Percentiles rank a stretch among this genome's conserved stretches.
Evolutionary conservation across 495 filamentous ascomycete genomes (phyloP).

Genomic region (Viridothelium virens): DNA sequence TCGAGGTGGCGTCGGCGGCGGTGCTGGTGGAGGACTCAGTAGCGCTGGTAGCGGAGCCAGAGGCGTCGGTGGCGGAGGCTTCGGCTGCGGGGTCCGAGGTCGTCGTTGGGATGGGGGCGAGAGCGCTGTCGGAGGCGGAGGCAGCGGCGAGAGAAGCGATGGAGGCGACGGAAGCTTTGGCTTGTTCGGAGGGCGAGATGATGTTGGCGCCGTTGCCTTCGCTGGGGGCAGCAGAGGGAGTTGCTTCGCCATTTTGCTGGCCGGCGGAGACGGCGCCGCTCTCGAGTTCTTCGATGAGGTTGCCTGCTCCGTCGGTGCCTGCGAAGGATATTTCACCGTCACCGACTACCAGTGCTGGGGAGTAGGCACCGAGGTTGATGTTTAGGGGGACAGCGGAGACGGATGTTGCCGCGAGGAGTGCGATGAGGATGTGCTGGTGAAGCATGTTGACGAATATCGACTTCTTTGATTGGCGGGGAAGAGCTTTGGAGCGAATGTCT

Average conservation of each 20-base stretch:
- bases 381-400: slow-evolving; percentile 45
- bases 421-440: slow-evolving; percentile 24
- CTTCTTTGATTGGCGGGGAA: neutral
- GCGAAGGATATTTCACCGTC: slow-evolving; percentile 50
- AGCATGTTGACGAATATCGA: slow-evolving; percentile 21
- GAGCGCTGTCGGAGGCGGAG: neutral
- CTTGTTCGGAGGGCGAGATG: slow-evolving; percentile 1
- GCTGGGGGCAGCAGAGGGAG: neutral
- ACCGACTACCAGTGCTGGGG: slow-evolving; percentile 51
- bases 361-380: slow-evolving; percentile 54
- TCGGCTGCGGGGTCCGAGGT: too few species aligned
- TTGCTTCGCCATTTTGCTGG: slow-evolving; percentile 9
- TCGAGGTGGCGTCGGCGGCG: slow-evolving; percentile 12
- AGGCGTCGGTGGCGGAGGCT: neutral
- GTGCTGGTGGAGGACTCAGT: neutral
- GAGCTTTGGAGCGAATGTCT: neutral
- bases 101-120: neutral
- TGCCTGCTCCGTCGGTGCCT: slow-evolving; percentile 38
- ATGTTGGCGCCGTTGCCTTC: neutral
- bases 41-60: neutral
- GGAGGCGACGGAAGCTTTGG: slow-evolving; percentile 1
- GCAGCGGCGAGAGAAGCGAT: neutral
- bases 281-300: slow-evolving; percentile 33
- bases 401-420: slow-evolving; percentile 22
- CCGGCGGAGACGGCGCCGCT: slow-evolving; percentile 20